Evolutionary conservation across 192 early-diverging fungal genomes (phyloP), one percentile per base, ranked within the genome.

Genomic region (Backusella westeae): DNA sequence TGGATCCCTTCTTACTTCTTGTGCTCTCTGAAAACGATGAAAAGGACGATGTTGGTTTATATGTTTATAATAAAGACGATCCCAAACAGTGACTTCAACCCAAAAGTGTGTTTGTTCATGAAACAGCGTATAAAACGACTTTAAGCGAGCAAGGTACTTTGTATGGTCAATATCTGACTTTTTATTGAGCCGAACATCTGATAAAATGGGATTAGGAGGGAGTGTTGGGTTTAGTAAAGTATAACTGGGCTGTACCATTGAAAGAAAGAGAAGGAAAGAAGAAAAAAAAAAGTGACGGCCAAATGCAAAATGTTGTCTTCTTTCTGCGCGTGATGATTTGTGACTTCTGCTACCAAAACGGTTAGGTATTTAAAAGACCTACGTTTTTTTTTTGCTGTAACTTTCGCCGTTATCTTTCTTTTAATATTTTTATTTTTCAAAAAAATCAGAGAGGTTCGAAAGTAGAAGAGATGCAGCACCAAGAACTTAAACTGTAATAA

Each of bases 31-130:
- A 26, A 78, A 81, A 8, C 75, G 68, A 23, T 68, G 75, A 41
- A 77, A 81, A 34, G 74, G 80, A 1, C 80, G 72, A 44, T 81
- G 80, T 38, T 81, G 80, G 56, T 81, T 81, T 8, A 63, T 44
- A 52, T 78, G 66, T 44, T 77, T 81, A 35, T 81, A 81, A 44
- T 77, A 38, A 32, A 77, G 49, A 32, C 69, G 49, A 21, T 81
- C 76, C 32, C 74, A 42, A 19, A 81, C 9, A 2, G 76, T 70
- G 0, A 81, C 72, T 34, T 81, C 80, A 21, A 71, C 41, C 80
- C 80, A 81, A 69, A 81, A 77, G 23, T 46, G 39, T 14, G 4
- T 41, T 65, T 36, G 34, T 6, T 42, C n/a, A 38, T 49, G 4
- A 44, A 79, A 66, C 3, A 44, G 38, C 19, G 21, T 19, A 26